These are phyloP conservation scores for Lactarius psammicola DNA, from an alignment of 768 basidiomycete genomes.

Conservation along the genomic window DNA sequence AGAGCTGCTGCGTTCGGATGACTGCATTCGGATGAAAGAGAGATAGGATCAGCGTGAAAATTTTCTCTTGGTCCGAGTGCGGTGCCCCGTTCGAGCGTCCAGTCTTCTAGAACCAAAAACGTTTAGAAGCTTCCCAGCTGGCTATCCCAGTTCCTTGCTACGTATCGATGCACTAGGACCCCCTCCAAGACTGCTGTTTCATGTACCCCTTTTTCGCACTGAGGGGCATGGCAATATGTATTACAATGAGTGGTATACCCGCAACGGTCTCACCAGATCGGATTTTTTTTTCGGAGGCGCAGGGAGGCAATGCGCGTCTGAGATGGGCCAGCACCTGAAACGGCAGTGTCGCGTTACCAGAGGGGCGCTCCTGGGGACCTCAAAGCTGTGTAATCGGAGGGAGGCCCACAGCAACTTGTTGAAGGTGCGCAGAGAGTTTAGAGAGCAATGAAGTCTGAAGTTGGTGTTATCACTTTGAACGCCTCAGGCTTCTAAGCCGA, in stretches of 20 bases:
- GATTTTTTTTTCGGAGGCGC: neutral
- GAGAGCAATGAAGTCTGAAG: neutral
- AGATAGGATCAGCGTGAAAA: neutral
- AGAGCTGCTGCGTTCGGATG: neutral
- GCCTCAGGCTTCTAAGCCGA: neutral
- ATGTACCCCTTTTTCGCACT: neutral
- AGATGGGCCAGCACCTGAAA: neutral
- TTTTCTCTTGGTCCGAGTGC: neutral
- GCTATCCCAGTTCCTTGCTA: neutral
- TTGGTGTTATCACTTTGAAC: neutral
- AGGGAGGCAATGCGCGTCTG: neutral
- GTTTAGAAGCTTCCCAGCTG: neutral
- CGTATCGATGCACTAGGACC: neutral
- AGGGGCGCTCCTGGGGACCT: neutral
- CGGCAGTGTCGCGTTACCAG: neutral
- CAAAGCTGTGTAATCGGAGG: neutral
- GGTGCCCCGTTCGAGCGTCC: neutral
- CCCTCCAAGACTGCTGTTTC: neutral
- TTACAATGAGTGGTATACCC: neutral
- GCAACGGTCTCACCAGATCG: neutral
- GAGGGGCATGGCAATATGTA: neutral
- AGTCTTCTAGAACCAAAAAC: neutral
- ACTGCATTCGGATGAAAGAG: neutral
- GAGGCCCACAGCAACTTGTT: neutral
- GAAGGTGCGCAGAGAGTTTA: neutral